Percentiles rank a stretch among this genome's conserved stretches.
Evolutionary conservation across 2,329 filamentous ascomycete species (phyloP).

Genomic region (Arthroderma sp.): DNA sequence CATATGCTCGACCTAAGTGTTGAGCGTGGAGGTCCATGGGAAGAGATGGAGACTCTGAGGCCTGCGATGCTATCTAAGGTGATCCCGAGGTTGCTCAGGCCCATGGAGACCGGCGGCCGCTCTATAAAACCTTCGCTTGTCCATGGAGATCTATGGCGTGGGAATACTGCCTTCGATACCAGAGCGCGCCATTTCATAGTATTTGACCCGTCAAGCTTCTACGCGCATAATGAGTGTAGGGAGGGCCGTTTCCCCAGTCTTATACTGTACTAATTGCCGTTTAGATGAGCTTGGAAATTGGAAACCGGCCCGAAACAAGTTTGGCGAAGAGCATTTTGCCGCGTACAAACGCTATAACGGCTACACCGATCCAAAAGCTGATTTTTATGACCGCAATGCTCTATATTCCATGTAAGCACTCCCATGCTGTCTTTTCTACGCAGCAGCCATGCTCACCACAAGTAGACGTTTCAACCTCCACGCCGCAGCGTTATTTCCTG

Average conservation of each 20-base stretch:
- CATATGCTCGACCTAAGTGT: slow-evolving; percentile 8
- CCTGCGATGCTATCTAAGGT: slow-evolving; percentile 15
- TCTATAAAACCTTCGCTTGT: slow-evolving; percentile 17
- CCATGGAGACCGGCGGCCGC: slow-evolving; percentile 19
- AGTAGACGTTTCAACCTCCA: slow-evolving; percentile 8
- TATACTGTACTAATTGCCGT: no score
- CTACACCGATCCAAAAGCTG: slow-evolving; percentile 13
- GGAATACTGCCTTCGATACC: no score
- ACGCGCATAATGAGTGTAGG: slow-evolving; percentile 18
- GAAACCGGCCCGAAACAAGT: no score
- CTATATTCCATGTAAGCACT: slow-evolving; percentile 16
- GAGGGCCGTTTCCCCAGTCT: no score
- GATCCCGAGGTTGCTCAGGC: slow-evolving; percentile 22
- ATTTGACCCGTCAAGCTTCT: slow-evolving; percentile 12
- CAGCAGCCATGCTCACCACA: slow-evolving; percentile 1
- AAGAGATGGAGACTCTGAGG: slow-evolving; percentile 8
- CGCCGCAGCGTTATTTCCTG: slow-evolving; percentile 4
- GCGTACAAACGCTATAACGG: no score
- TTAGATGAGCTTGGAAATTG: slow-evolving; percentile 12
- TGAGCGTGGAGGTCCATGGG: slow-evolving; percentile 8
- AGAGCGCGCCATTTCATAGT: no score
- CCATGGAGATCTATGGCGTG: slow-evolving; percentile 22
- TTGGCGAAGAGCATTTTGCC: no score
- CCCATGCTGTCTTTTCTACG: not conserved
- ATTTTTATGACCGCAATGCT: slow-evolving; percentile 17